phyloP scores from a whole-genome alignment of 257 asterid species.

The Fraxinus pennsylvanica region DNA sequence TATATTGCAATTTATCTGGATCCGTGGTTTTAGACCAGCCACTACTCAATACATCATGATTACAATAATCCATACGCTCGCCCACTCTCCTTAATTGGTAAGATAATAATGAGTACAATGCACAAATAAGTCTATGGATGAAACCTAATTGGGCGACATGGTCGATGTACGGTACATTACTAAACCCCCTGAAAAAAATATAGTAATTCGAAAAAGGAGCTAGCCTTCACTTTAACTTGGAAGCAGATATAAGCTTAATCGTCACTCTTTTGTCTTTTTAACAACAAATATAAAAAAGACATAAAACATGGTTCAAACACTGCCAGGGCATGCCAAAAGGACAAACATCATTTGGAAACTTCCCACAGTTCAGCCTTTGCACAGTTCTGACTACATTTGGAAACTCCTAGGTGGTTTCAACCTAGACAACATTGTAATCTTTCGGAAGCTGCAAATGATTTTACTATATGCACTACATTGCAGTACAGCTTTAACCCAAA shows the following conservation, averaged over 20 bases:
- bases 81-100: not conserved
- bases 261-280: constrained; percentile 14
- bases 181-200: not conserved
- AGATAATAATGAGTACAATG: not conserved
- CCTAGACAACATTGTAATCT: not conserved
- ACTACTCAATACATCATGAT: not conserved
- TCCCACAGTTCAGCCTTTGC: constrained; percentile 21
- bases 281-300: constrained; percentile 3
- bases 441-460: constrained; percentile 14
- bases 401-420: not conserved
- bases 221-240: constrained; percentile 20
- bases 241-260: constrained; percentile 17
- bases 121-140: not conserved
- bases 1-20: not conserved
- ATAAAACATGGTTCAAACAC: constrained; percentile 6
- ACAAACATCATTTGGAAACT: not conserved
- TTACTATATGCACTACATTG: constrained; percentile 5
- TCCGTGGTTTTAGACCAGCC: not conserved
- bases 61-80: not conserved
- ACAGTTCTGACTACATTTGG: not conserved
- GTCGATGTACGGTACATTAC: not conserved
- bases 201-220: not conserved
- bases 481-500: not conserved
- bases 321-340: not conserved
- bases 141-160: not conserved